Conservation (phyloP, 1,284 basidiomycete genomes). For the Boletus nobilissimus region DNA sequence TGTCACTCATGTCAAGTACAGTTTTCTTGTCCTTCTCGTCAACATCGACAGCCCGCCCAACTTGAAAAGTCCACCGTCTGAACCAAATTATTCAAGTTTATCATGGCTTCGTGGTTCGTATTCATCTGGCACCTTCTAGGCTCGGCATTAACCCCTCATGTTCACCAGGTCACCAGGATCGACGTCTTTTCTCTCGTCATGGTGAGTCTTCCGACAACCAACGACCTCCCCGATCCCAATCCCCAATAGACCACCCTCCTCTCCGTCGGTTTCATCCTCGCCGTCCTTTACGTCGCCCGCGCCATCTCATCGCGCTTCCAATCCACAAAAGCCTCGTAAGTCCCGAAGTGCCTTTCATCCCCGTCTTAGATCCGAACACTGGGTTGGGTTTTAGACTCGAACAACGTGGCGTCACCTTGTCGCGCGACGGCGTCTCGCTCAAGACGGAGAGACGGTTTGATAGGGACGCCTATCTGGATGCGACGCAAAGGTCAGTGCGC, state of each 20-base stretch:
- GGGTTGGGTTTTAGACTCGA: constrained; percentile 50
- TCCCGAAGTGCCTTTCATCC: background rate
- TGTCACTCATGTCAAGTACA: too few relatives aligned
- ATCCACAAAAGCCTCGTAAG: constrained; percentile 60
- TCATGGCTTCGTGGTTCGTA: constrained; percentile 42
- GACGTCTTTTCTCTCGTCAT: constrained; percentile 53
- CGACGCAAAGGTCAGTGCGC: constrained; percentile 68
- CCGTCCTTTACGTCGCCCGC: constrained; percentile 49
- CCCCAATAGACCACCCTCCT: constrained; percentile 55
- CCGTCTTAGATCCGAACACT: background rate
- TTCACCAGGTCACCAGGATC: constrained; percentile 49
- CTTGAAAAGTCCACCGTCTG: background rate
- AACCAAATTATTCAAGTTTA: background rate
- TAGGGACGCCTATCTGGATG: constrained; percentile 72
- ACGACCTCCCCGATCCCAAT: background rate
- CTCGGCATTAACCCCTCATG: background rate
- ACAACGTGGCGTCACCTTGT: constrained; percentile 63
- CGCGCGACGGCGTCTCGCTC: constrained; percentile 66
- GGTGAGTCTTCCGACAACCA: constrained; percentile 40
- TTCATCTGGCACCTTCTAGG: background rate
- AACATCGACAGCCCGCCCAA: too few relatives aligned
- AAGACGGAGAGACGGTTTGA: constrained; percentile 69
- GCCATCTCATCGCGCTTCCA: constrained; percentile 53
- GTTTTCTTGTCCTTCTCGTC: background rate
- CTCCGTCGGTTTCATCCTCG: constrained; percentile 56